Conservation (phyloP, 176 grass and related monocot genomes). For the Oryza australiensis region DNA sequence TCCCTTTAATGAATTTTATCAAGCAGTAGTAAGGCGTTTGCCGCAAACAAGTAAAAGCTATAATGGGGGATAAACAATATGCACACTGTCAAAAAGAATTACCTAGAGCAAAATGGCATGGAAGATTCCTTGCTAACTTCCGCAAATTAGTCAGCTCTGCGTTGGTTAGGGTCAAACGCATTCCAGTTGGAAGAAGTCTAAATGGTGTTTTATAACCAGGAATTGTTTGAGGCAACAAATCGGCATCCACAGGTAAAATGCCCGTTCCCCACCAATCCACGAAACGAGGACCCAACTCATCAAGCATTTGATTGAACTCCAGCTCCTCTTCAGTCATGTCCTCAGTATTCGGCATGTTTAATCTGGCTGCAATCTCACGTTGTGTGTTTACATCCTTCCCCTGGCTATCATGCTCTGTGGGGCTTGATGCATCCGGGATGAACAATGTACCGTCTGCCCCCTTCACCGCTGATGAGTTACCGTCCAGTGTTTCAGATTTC, state of each 20-base stretch:
- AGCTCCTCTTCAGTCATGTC: slow-evolving; percentile 73
- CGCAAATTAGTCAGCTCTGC: slow-evolving; percentile 77
- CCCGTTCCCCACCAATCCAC: slow-evolving; percentile 90
- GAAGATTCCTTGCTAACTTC: slow-evolving; percentile 72
- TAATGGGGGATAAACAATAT: not conserved
- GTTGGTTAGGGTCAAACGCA: slow-evolving; percentile 74
- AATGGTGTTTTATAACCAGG: slow-evolving; percentile 89
- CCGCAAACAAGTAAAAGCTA: slow-evolving; percentile 6
- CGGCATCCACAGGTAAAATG: slow-evolving; percentile 81
- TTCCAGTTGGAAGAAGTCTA: slow-evolving; percentile 79
- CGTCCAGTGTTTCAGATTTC: slow-evolving; percentile 49
- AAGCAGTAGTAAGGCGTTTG: slow-evolving; percentile 35
- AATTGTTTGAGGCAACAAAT: slow-evolving; percentile 72
- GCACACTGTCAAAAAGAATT: slow-evolving; percentile 33
- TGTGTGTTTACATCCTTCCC: slow-evolving; percentile 18
- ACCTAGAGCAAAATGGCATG: slow-evolving; percentile 97
- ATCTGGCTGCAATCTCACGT: slow-evolving; percentile 17
- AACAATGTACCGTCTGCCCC: slow-evolving; percentile 49
- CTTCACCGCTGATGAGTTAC: slow-evolving; percentile 29
- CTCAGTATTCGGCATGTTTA: slow-evolving; percentile 46
- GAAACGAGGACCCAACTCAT: slow-evolving; percentile 83
- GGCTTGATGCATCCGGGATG: slow-evolving; percentile 53
- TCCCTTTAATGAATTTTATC: slow-evolving; percentile 64
- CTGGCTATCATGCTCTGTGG: slow-evolving; percentile 35
- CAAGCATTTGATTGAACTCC: slow-evolving; percentile 84